Base-by-base conservation (phyloP, 805 yeast species). In the Ogataea henricii region DNA sequence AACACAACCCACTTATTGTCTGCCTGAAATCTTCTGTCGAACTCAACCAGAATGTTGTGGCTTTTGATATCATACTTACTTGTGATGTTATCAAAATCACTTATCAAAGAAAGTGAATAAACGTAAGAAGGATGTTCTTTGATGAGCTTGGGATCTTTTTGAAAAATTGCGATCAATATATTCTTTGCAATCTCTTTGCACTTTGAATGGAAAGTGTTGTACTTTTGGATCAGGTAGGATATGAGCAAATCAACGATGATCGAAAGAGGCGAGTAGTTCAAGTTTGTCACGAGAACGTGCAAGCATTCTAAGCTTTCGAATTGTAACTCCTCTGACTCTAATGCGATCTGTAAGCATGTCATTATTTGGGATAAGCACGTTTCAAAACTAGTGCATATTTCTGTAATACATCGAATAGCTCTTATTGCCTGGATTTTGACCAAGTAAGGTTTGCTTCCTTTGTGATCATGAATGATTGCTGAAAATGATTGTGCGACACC, bases 401-500 rank as follows among this genome's bases (percentile, higher is more conserved):
- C 72, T 6, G 87, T 79, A 20, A 92, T 66, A 48, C 85, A 79
- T 32, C 83, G 79, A 25, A 92, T 77, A 0, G 96, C 97, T 47
- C 81, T 72, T 2, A 92, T 73, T 1, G 92, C 84, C 30, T 80
- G 76, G 1, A 83, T 70, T 59, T 87, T 89, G 41, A 87, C 90
- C 43, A 84, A 71, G 55, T 78, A 84, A 0, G 96, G 88, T 37
- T 81, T 82, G 33, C 79, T 74, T 1, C 94, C 94, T 52, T 78
- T 81, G 12, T 79, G 75, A 51, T 86, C 89, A 58, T 89, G 85
- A 32, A 91, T 81, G 18, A 83, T 81, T 53, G 88, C 90, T 4
- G 96, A 85, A 57, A 91, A 87, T 38, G 79, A 76, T 52, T 87
- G 92, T 3, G 88, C 84, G 14, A 90, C 72, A 49, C 91, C 95